These are phyloP conservation scores for Entomortierella parvispora DNA, from an alignment of 192 early-diverging fungal genomes.

Conservation along the genomic window DNA sequence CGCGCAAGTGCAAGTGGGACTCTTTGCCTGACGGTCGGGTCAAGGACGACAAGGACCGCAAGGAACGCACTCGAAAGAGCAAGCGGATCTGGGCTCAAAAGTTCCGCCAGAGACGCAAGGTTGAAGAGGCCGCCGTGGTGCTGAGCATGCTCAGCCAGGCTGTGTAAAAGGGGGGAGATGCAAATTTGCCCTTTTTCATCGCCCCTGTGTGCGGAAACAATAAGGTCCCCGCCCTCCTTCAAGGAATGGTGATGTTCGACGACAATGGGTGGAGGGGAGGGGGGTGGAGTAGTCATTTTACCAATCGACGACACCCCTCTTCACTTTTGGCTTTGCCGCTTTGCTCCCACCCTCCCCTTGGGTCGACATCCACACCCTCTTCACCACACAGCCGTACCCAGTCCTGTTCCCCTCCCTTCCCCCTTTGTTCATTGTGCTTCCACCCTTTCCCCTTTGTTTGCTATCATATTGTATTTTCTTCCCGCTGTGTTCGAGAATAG, in stretches of 20 bases:
- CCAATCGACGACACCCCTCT: no score
- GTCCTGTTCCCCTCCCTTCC: neutral
- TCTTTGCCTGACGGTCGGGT: slow-evolving; percentile 42
- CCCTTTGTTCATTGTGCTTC: neutral
- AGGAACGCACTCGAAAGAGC: slow-evolving; percentile 47
- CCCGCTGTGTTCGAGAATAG: neutral
- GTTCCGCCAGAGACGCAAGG: slow-evolving; percentile 46
- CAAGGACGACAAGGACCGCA: slow-evolving; percentile 53
- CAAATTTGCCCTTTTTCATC: no score
- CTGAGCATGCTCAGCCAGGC: slow-evolving; percentile 45
- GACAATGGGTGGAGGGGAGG: no score
- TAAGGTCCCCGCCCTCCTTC: no score
- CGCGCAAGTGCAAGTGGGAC: slow-evolving; percentile 52
- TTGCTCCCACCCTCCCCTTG: neutral
- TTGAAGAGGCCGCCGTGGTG: slow-evolving; percentile 47
- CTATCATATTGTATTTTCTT: neutral
- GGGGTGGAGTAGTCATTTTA: no score
- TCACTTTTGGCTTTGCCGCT: no score
- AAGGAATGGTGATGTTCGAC: no score
- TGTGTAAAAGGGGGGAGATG: slow-evolving; percentile 2
- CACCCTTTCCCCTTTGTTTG: neutral
- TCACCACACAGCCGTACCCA: neutral
- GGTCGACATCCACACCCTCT: no score
- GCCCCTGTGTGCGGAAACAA: no score
- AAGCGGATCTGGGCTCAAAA: slow-evolving; percentile 52